These are phyloP conservation scores for Citrus inodora DNA, from an alignment of 345 rosid species.

Conservation along the genomic window DNA sequence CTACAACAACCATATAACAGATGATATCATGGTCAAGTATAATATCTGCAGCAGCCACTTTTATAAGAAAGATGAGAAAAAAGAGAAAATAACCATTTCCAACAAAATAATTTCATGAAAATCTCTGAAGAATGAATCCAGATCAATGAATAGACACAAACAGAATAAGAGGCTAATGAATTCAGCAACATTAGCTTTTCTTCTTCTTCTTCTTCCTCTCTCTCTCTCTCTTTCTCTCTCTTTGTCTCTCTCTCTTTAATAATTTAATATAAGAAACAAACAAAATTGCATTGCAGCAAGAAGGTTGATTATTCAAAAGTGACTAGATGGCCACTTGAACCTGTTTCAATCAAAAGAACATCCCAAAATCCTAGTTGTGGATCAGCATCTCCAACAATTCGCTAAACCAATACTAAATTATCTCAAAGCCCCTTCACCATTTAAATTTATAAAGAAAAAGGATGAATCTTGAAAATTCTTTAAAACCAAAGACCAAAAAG, in stretches of 20 bases:
- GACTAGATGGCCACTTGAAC: too few species aligned
- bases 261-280: neutral
- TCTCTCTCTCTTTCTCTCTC: too few species aligned
- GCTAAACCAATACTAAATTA: neutral
- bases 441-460: neutral
- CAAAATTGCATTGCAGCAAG: neutral
- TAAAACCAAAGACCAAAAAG: too few species aligned
- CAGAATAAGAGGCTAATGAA: neutral
- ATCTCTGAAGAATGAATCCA: neutral
- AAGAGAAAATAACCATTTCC: neutral
- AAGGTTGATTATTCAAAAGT: too few species aligned
- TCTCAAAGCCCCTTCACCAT: neutral
- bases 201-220: too few species aligned
- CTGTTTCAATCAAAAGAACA: too few species aligned
- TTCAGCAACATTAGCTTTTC: neutral
- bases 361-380: too few species aligned
- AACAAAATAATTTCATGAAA: neutral
- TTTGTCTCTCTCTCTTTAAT: neutral
- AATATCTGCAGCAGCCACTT: neutral
- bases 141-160: neutral
- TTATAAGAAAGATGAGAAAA: neutral
- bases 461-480: neutral
- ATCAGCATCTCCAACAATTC: neutral
- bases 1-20: constrained; percentile 43
- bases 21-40: constrained; percentile 8